Evolutionary conservation across 2,329 filamentous ascomycete genomes (phyloP).

Genomic region (Didymella arachidicola): DNA sequence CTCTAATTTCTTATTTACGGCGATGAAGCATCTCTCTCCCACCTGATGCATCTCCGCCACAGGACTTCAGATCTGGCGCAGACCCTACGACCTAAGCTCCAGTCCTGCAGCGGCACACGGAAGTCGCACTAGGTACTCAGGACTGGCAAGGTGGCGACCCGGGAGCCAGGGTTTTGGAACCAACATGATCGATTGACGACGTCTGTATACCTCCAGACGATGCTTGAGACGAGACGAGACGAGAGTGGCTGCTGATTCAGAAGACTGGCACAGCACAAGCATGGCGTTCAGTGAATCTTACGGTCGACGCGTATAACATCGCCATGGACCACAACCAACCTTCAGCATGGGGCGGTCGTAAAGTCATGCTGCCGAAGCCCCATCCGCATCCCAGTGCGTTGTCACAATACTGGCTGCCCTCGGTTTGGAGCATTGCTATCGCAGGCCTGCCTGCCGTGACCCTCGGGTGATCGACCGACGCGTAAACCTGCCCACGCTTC

Average conservation of each 20-base stretch:
- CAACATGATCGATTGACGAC: not conserved
- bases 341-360: not conserved
- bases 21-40: not conserved
- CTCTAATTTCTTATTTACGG: conserved; percentile 2
- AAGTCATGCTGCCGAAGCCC: not conserved
- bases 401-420: not conserved
- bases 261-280: not conserved
- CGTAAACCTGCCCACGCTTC: not conserved
- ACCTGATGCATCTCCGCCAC: conserved; percentile 3
- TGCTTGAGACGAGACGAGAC: not conserved
- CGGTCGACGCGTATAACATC: not conserved
- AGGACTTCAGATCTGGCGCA: not conserved
- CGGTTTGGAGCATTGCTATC: not conserved
- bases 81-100: not conserved
- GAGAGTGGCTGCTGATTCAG: not conserved
- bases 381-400: not conserved
- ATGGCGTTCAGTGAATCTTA: not conserved
- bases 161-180: not conserved
- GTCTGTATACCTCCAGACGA: not conserved
- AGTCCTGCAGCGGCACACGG: conserved; percentile 3
- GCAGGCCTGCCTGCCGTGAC: not conserved
- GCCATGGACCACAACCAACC: not conserved
- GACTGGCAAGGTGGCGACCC: not conserved
- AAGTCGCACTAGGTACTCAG: not conserved
- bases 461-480: not conserved